Evolutionary conservation across 306 rosid species (phyloP).

Genomic region (Cucumis hystrix): DNA sequence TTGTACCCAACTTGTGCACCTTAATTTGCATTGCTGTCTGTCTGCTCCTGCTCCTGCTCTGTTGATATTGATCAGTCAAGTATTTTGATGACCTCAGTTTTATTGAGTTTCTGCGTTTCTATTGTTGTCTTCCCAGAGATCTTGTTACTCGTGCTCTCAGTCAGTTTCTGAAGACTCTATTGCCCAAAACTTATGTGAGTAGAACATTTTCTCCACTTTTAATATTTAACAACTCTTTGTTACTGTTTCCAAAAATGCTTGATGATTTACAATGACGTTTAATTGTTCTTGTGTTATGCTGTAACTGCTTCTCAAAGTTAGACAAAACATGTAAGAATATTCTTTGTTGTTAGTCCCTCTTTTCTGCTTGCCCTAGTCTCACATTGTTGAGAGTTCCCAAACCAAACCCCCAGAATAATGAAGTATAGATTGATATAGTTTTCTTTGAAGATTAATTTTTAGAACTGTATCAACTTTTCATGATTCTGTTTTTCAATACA

Average conservation of each 20-base stretch:
- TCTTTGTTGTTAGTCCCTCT: background rate
- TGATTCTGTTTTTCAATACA: background rate
- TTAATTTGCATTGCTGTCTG: background rate
- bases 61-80: background rate
- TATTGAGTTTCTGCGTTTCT: background rate
- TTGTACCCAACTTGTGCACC: background rate
- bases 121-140: slow-evolving; percentile 51
- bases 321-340: background rate
- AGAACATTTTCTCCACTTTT: background rate
- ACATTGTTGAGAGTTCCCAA: background rate
- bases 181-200: slow-evolving; percentile 87
- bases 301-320: background rate
- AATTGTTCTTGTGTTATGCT: background rate
- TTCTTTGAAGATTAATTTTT: background rate
- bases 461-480: background rate
- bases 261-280: background rate
- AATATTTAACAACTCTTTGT: background rate
- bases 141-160: slow-evolving; percentile 76
- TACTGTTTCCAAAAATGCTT: background rate
- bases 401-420: background rate
- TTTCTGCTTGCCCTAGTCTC: background rate
- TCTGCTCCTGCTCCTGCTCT: background rate
- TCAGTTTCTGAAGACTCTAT: slow-evolving; percentile 63
- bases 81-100: background rate
- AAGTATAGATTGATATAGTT: background rate